Evolutionary conservation across 352 stramenopile species (phyloP), one percentile per base, ranked within the genome.

Genomic region (Elongisporangium anandrum): DNA sequence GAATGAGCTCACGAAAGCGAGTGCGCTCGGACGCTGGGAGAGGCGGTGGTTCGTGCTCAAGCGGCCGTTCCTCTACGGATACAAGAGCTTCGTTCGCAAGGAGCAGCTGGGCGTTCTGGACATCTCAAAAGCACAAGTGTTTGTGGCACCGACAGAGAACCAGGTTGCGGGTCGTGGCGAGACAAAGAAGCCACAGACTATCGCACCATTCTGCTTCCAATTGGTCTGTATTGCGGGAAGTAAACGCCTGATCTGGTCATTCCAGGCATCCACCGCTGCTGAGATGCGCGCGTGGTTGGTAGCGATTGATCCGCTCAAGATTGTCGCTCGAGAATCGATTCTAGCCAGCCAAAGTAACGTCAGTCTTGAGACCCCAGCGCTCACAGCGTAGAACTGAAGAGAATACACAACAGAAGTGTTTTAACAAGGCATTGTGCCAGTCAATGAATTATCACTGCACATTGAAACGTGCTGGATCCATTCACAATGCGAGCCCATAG

Each of bases 31-130:
- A 8, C 61, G 53, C 7, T 94, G 85, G 80, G 72, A 92, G 22
- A 69, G 85, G 0, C 81, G 85, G 34, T 94, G 82, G 85, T 90
- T 94, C 47, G 85, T 94, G 22, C 63, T 94, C 50, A 87, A 90
- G 53, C 71, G 77, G 1, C 85, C 85, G 21, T 92, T 94, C 56
- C 64, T 94, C 26, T 92, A 91, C 57, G 68, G 62, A 1, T 94
- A 90, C 68, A 76, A 85, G 63, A 85, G 65, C 54, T 89, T 90
- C 38, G 79, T 79, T 0, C 67, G 73, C 16, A 86, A 91, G 47
- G 73, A 86, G 13, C 69, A 88, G 49, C 75, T 82, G 2, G 80
- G 85, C 21, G 79, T 92, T 15, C 71, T 94, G 57, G 85, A 94
- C 68, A 67, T 92, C 15, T 88, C 77, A 3, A 66, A 73, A 22